Percentiles rank a stretch among this genome's conserved stretches.
Evolutionary conservation across 805 yeast genomes (phyloP).

Genomic region (Peterozyma xylosa): DNA sequence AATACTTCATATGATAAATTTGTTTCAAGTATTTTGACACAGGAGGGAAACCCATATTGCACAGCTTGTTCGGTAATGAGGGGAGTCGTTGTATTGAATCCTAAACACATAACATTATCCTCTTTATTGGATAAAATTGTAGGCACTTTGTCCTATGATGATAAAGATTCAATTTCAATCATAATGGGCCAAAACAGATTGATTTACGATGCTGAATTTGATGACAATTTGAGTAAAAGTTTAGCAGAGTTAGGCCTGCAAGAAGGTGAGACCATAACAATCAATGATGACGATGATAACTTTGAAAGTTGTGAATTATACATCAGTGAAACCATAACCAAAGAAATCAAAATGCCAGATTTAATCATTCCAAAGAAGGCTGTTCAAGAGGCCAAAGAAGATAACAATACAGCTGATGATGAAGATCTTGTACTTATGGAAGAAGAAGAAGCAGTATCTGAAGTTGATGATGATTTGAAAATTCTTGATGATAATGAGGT

Average conservation of each 20-base stretch:
- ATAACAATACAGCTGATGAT: slow-evolving; percentile 2
- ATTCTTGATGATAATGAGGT: slow-evolving; percentile 10
- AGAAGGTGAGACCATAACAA: slow-evolving; percentile 55
- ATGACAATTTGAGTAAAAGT: slow-evolving; percentile 53
- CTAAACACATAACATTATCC: slow-evolving; percentile 23
- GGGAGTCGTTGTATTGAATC: slow-evolving; percentile 35
- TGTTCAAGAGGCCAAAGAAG: not conserved
- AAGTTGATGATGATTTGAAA: slow-evolving; percentile 13
- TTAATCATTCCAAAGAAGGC: slow-evolving; percentile 15
- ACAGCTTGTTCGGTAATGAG: slow-evolving; percentile 54
- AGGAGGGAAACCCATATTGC: slow-evolving; percentile 64
- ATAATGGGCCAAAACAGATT: slow-evolving; percentile 53
- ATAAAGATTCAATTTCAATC: slow-evolving; percentile 42
- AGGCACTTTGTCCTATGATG: slow-evolving; percentile 37
- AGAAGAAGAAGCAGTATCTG: slow-evolving; percentile 16
- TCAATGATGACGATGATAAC: slow-evolving; percentile 76
- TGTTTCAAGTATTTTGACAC: slow-evolving; percentile 54
- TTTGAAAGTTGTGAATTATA: slow-evolving; percentile 59
- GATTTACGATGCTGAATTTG: slow-evolving; percentile 82
- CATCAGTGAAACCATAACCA: slow-evolving; percentile 22
- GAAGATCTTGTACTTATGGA: slow-evolving; percentile 8
- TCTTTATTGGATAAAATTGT: slow-evolving; percentile 46
- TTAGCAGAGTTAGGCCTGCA: slow-evolving; percentile 47
- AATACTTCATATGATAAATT: slow-evolving; percentile 40
- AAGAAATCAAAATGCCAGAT: slow-evolving; percentile 20